These are phyloP conservation scores for Euphrasia confusa DNA, from an alignment of 257 asterid species.

Conservation along the genomic window DNA sequence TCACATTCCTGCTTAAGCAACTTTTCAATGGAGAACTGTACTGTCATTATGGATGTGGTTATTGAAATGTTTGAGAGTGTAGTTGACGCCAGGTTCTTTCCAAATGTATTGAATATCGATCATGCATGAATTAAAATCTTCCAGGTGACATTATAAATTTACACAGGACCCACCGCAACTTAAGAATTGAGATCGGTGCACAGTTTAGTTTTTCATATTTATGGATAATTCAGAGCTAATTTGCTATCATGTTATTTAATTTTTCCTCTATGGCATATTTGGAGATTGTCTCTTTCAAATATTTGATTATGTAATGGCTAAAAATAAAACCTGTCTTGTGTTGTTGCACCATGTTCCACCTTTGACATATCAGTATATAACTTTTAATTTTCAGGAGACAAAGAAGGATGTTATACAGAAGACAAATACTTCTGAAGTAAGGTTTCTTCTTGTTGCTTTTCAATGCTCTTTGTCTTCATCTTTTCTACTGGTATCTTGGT, in stretches of 20 bases:
- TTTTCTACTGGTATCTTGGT: conserved; percentile 17
- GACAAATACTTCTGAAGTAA: conserved; percentile 29
- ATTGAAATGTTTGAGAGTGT: conserved; percentile 7
- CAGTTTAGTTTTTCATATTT: not conserved
- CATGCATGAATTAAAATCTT: conserved; percentile 3
- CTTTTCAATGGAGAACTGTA: conserved; percentile 13
- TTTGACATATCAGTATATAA: conserved; percentile 9
- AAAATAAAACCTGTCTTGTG: conserved; percentile 5
- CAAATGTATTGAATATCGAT: conserved; percentile 10
- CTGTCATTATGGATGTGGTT: conserved; percentile 3
- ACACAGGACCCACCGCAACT: conserved; percentile 2
- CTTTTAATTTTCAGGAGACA: conserved; percentile 30
- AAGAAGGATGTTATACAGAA: conserved; percentile 28
- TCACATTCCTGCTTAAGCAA: not conserved
- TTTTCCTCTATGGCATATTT: conserved; percentile 7
- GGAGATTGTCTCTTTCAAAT: no score
- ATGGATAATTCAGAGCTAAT: not conserved
- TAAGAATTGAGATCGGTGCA: not conserved
- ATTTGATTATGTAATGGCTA: no score
- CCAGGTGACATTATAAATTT: not conserved
- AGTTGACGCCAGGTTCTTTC: conserved; percentile 7
- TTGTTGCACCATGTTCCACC: not conserved
- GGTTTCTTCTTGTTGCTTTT: conserved; percentile 3
- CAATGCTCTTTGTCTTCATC: not conserved
- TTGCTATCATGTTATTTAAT: conserved; percentile 4